Conservation (phyloP, 225 moss, liverwort and hornwort genomes). For the Polytrichum commune region DNA sequence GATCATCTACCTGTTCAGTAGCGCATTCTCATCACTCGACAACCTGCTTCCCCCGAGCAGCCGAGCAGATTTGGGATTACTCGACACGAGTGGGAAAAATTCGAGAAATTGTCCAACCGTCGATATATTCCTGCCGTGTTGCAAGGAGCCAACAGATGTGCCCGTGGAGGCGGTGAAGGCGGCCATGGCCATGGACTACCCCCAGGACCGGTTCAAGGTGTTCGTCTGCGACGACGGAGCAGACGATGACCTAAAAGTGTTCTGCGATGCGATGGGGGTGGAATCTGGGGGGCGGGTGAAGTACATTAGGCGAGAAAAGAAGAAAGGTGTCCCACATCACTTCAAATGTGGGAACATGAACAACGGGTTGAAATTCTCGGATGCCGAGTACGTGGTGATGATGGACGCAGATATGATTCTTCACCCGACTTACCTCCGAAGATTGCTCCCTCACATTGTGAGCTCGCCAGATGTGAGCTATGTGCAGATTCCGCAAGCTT, state of each 20-base stretch:
- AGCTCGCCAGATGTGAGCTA: slow-evolving; percentile 38
- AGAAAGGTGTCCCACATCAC: slow-evolving; percentile 47
- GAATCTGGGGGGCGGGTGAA: slow-evolving; percentile 35
- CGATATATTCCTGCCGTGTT: slow-evolving; percentile 42
- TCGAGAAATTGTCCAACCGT: slow-evolving; percentile 33
- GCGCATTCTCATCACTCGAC: slow-evolving; percentile 28
- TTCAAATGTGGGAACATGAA: slow-evolving; percentile 70
- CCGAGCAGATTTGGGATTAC: slow-evolving; percentile 26
- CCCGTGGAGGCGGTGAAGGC: slow-evolving; percentile 40
- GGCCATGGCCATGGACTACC: slow-evolving; percentile 49
- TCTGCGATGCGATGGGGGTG: slow-evolving; percentile 29
- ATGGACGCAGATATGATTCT: slow-evolving; percentile 67
- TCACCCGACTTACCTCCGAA: slow-evolving; percentile 32
- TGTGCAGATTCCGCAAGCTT: slow-evolving; percentile 50
- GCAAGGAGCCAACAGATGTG: slow-evolving; percentile 55
- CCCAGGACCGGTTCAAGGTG: slow-evolving; percentile 42
- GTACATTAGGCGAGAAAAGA: slow-evolving; percentile 41
- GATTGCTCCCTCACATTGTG: slow-evolving; percentile 47
- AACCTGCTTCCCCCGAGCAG: slow-evolving; percentile 37
- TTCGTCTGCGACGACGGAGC: slow-evolving; percentile 57
- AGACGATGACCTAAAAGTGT: slow-evolving; percentile 43
- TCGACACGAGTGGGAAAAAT: slow-evolving; percentile 16
- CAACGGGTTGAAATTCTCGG: slow-evolving; percentile 39
- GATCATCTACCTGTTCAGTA: slow-evolving; percentile 22
- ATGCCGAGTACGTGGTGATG: slow-evolving; percentile 56